A percentile compares a stretch with the other conserved stretches of the same genome.
Evolutionary conservation across 2,329 filamentous ascomycete genomes (phyloP).

Genomic region (Cladophialophora psammophila): DNA sequence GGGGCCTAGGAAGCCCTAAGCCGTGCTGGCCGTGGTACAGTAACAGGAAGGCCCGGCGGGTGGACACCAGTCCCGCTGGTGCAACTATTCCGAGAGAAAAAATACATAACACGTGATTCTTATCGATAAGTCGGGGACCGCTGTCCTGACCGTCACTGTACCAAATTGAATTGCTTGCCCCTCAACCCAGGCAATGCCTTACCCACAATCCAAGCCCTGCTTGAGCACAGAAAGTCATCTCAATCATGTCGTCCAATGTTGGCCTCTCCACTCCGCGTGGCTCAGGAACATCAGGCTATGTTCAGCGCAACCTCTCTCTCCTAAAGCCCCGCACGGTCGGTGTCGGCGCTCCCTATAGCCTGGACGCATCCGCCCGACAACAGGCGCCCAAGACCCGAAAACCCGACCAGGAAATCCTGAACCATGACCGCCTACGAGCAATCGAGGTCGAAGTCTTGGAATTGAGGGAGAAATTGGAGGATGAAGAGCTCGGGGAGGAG

Average conservation of each 20-base stretch:
- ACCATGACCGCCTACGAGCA: slow-evolving; percentile 89
- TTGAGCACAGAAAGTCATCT: neutral
- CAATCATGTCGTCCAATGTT: slow-evolving; percentile 90
- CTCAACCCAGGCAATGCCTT: too few species aligned
- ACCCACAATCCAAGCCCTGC: too few species aligned
- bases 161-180: neutral
- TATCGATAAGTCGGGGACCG: slow-evolving; percentile 17
- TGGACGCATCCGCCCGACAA: slow-evolving; percentile 38
- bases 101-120: slow-evolving; percentile 6
- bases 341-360: slow-evolving; percentile 72
- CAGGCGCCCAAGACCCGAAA: slow-evolving; percentile 68
- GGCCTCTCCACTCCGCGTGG: slow-evolving; percentile 93
- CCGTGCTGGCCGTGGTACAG: too few species aligned
- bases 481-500: slow-evolving; percentile 78
- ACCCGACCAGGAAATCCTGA: slow-evolving; percentile 89
- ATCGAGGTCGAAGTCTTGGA: slow-evolving; percentile 95
- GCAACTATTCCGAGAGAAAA: neutral
- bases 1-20: neutral
- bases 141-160: too few species aligned
- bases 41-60: too few species aligned
- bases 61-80: too few species aligned
- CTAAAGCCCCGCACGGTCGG: slow-evolving; percentile 78
- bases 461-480: slow-evolving; percentile 87
- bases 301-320: slow-evolving; percentile 92
- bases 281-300: slow-evolving; percentile 95